These are phyloP conservation scores for Solanum hybrid DNA, from an alignment of 305 asterid genomes.

Conservation along the genomic window DNA sequence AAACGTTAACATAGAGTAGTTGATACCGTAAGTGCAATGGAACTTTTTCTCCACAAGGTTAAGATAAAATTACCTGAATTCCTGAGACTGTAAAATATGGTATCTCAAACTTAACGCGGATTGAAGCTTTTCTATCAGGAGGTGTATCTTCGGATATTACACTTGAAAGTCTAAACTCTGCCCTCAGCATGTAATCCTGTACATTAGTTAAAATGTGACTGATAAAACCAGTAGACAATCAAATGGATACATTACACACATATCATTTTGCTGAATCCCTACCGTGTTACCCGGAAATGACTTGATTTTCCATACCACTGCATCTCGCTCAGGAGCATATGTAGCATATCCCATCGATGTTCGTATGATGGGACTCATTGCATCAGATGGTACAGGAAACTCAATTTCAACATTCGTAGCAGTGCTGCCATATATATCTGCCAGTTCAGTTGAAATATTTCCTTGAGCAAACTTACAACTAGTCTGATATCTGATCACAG, in stretches of 20 bases:
- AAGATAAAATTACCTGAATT: slow-evolving; percentile 56
- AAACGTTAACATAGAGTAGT: background rate
- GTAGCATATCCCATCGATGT: slow-evolving; percentile 89
- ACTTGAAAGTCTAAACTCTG: slow-evolving; percentile 90
- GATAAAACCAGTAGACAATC: background rate
- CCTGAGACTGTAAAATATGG: slow-evolving; percentile 97
- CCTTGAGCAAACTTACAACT: background rate
- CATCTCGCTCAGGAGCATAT: slow-evolving; percentile 86
- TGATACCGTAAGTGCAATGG: background rate
- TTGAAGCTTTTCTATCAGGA: slow-evolving; percentile 90
- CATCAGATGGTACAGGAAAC: slow-evolving; percentile 65
- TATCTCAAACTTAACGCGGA: slow-evolving; percentile 86
- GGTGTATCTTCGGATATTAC: slow-evolving; percentile 66
- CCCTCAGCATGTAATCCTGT: slow-evolving; percentile 89
- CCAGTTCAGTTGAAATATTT: slow-evolving; percentile 8
- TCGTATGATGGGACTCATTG: slow-evolving; percentile 79
- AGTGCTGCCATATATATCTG: slow-evolving; percentile 46
- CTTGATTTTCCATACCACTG: slow-evolving; percentile 85
- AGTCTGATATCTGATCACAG: background rate
- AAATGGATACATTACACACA: background rate
- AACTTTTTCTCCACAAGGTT: background rate
- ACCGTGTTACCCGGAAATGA: slow-evolving; percentile 97
- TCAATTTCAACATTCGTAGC: slow-evolving; percentile 7
- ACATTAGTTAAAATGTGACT: background rate
- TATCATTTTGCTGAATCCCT: slow-evolving; percentile 8